Evolutionary conservation across 179 eudicot species (phyloP), one percentile per base, ranked within the genome.

Genomic region (Spergularia azorica): DNA sequence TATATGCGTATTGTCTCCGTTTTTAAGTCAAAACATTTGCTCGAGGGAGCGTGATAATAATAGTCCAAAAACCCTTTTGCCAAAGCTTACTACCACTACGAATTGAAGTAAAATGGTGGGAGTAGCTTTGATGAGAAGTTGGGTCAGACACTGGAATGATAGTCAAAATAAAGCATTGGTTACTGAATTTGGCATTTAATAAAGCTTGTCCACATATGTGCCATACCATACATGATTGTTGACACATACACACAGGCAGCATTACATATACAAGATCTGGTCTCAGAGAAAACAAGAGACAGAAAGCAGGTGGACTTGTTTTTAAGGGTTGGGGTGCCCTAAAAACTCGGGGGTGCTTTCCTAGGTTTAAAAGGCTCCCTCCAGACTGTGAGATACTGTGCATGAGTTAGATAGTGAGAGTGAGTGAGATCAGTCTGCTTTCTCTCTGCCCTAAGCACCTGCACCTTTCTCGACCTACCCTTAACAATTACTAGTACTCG

Each of bases 321-420:
- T 32, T 16, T 36, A 58, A 38, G 32, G 54, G 70, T 9, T 13
- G 60, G 62, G 67, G 75, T 78, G 81, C 84, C 84, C 84, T 78
- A 82, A 82, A 82, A 82, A 74, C 79, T 82, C 84, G 84, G 84
- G 84, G 84, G 84, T 69, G 84, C 39, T 73, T 78, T 82, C 79
- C 81, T 78, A 78, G 54, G 76, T 21, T 80, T 26, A 66, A 9
- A 52, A 60, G 66, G 57, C 32, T 38, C 43, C 18, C 71, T 51
- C 6, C 11, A 1, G 9, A 16, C 16, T 13, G 7, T 3, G 20
- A 60, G 20, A 13, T 26, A 26, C 32, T 26, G 32, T 26, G 32
- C 32, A 26, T 26, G 32, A 26, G 32, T 2, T 26, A 26, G 32
- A 26, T 26, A 26, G n/a, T 13, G 7, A 1, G 20, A 60, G 20